Conservation (phyloP, 1,139 yeast genomes). For the Yamadazyma songkhlaensis region DNA sequence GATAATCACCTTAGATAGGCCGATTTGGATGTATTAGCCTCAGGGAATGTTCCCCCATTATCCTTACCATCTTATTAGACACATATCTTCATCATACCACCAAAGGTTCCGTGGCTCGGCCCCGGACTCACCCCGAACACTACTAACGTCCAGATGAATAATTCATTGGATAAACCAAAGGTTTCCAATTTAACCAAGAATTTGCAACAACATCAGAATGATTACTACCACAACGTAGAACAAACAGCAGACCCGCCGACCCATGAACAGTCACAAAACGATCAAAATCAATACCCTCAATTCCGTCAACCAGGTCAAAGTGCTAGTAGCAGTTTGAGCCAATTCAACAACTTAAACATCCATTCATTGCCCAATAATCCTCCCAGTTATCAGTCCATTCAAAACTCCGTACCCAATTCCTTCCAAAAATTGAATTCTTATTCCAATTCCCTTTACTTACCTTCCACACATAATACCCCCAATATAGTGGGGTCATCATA, state of each 20-base stretch:
- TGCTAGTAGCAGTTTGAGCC: neutral
- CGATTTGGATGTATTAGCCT: too few species aligned
- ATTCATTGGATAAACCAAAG: constrained; percentile 15
- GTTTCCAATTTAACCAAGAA: constrained; percentile 40
- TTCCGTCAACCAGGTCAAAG: too few species aligned
- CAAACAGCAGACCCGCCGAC: too few species aligned
- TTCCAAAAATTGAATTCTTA: constrained; percentile 1
- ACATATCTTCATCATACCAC: too few species aligned
- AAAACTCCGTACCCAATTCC: neutral
- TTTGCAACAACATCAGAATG: constrained; percentile 17
- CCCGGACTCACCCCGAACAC: neutral
- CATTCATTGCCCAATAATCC: constrained; percentile 14
- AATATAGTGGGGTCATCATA: constrained; percentile 50
- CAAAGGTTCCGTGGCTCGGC: too few species aligned
- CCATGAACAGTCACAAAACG: constrained; percentile 4
- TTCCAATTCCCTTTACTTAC: constrained; percentile 33
- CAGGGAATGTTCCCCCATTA: too few species aligned
- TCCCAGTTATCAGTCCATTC: constrained; percentile 11
- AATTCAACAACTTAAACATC: constrained; percentile 1
- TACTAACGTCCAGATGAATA: constrained; percentile 10
- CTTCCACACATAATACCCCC: constrained; percentile 54
- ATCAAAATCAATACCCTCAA: too few species aligned
- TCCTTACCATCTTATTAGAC: too few species aligned
- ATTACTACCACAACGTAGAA: neutral
- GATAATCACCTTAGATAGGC: too few species aligned